A percentile compares a stretch with the other conserved stretches of the same genome.
Conservation (phyloP, 352 stramenopile species). For the Pythium aristosporum region DNA sequence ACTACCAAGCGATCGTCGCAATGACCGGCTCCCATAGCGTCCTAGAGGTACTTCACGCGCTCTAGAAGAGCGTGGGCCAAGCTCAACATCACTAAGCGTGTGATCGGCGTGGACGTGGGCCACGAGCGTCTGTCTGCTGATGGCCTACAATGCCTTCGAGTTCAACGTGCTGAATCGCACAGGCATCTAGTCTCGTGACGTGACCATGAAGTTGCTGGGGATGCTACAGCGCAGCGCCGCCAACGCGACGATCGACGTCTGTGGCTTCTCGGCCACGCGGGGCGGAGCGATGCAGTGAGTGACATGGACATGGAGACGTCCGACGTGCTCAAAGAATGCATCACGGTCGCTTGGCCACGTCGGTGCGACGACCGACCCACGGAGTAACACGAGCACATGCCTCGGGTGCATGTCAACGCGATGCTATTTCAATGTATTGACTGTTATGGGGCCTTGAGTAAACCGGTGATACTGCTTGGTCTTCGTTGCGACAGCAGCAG, state of each 20-base stretch:
- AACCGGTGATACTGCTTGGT: too few species aligned
- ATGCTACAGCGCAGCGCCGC: constrained; percentile 49
- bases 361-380: constrained; percentile 49
- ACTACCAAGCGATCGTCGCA: too few species aligned
- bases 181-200: constrained; percentile 43
- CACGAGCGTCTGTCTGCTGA: constrained; percentile 50
- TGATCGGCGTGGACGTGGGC: constrained; percentile 55
- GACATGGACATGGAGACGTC: constrained; percentile 42
- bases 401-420: too few species aligned
- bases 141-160: constrained; percentile 55
- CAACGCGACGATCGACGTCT: constrained; percentile 60
- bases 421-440: too few species aligned
- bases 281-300: constrained; percentile 55
- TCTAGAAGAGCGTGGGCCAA: constrained; percentile 73
- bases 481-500: too few species aligned
- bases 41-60: too few species aligned
- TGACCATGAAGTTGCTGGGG: constrained; percentile 47
- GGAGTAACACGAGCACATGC: too few species aligned
- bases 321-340: constrained; percentile 58
- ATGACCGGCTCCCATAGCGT: too few species aligned
- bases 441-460: too few species aligned
- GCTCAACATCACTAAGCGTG: constrained; percentile 54
- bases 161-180: constrained; percentile 59
- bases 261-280: constrained; percentile 31
- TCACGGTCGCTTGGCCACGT: constrained; percentile 51